A percentile compares a stretch with the other conserved stretches of the same genome.
Evolutionary conservation across 75 land plant species (phyloP).

Genomic region (Pinus albicaulis): DNA sequence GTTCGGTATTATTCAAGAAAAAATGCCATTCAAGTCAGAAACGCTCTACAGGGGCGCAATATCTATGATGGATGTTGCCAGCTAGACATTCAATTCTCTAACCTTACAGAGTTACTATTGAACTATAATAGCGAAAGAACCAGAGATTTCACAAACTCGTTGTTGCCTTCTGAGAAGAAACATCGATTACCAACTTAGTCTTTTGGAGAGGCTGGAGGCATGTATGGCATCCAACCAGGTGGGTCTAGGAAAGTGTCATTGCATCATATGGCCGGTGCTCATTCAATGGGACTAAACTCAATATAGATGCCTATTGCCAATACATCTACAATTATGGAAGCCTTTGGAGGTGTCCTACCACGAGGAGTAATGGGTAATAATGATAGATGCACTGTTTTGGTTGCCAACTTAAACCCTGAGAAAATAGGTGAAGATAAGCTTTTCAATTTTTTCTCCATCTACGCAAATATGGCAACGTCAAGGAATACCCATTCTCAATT

Average conservation of each 20-base stretch:
- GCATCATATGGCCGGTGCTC: constrained; percentile 11
- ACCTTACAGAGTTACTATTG: constrained; percentile 94
- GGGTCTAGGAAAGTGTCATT: constrained; percentile 29
- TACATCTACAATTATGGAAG: constrained; percentile 80
- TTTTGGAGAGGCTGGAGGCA: constrained; percentile 74
- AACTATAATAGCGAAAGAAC: constrained; percentile 97
- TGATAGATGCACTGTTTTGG: constrained; percentile 91
- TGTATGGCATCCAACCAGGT: constrained; percentile 51
- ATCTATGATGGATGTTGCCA: constrained; percentile 99
- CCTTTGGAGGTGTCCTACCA: constrained; percentile 90
- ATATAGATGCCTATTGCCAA: constrained; percentile 68
- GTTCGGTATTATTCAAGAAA: no score
- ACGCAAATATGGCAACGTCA: constrained; percentile 98
- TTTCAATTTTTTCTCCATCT: constrained; percentile 91
- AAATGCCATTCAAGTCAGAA: no score
- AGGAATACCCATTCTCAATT: no score
- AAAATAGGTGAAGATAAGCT: constrained; percentile 94
- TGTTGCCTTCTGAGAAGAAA: constrained; percentile 77
- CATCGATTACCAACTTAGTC: constrained; percentile 17
- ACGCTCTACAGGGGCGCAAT: constrained; percentile 88
- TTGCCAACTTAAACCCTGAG: constrained; percentile 84
- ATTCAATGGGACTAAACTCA: constrained; percentile 4
- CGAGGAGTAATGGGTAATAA: constrained; percentile 95
- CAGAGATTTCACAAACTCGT: constrained; percentile 93
- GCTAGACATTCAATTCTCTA: constrained; percentile 95